Evolutionary conservation across 1,284 basidiomycete species (phyloP).

Genomic region (Sporisorium iseilematis-ciliati): DNA sequence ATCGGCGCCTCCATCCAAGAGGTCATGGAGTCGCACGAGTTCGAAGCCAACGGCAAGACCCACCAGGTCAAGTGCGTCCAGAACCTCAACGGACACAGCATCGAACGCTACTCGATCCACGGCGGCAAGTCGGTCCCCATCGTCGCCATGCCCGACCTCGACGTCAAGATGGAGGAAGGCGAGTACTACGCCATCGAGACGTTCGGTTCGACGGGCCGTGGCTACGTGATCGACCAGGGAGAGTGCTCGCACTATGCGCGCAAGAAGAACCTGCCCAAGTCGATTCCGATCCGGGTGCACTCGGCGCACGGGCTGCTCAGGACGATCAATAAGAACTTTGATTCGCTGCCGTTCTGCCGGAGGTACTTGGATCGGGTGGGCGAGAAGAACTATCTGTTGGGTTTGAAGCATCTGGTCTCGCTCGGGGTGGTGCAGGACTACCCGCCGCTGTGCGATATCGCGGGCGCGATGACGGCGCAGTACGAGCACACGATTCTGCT

Average conservation of each 20-base stretch:
- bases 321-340: slow-evolving; percentile 92
- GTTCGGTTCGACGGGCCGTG: slow-evolving; percentile 96
- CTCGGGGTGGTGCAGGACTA: slow-evolving; percentile 92
- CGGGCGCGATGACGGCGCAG: slow-evolving; percentile 67
- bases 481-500: slow-evolving; percentile 68
- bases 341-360: slow-evolving; percentile 93
- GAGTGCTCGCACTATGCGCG: slow-evolving; percentile 88
- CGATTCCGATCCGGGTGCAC: slow-evolving; percentile 76
- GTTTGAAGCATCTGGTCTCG: slow-evolving; percentile 85
- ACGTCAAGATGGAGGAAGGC: slow-evolving; percentile 97
- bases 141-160: slow-evolving; percentile 82
- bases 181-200: slow-evolving; percentile 99
- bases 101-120: slow-evolving; percentile 67
- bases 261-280: slow-evolving; percentile 76
- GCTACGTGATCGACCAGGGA: slow-evolving; percentile 86
- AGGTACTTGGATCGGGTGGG: slow-evolving; percentile 85
- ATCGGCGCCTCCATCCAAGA: slow-evolving; percentile 94
- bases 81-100: slow-evolving; percentile 69
- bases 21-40: slow-evolving; percentile 99
- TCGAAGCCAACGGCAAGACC: slow-evolving; percentile 87
- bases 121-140: slow-evolving; percentile 85
- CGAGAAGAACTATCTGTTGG: slow-evolving; percentile 94
- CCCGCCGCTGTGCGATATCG: slow-evolving; percentile 86
- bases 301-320: slow-evolving; percentile 87
- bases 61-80: slow-evolving; percentile 73